Evolutionary conservation across 208 protist species (phyloP), one percentile per base, ranked within the genome.

Genomic region (Trypanosoma vivax): DNA sequence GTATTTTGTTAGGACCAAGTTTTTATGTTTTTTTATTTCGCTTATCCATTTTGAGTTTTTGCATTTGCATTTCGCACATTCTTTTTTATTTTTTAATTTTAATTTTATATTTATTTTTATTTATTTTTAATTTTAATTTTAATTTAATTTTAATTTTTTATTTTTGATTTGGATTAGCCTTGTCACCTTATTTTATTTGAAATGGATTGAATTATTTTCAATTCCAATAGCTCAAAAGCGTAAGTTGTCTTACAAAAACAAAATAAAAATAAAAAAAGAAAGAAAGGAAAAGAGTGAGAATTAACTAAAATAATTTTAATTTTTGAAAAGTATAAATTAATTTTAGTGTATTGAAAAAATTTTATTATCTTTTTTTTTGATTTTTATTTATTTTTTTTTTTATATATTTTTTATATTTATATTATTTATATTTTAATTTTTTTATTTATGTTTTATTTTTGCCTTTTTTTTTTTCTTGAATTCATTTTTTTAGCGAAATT

Each of bases 401-500:
- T 23, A 50, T 58, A n/a, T 23, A 9, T 5, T 52, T 37, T 40
- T 52, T 58, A 29, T 5, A 24, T 4, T 38, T 58, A 29, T 24
- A 51, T 50, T 45, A 47, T 47, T 21, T 13, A 18, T 34, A 29
- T 33, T 27, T 13, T 23, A 38, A 23, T 14, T 28, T 58, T 35
- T 7, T 48, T 39, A 30, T n/a, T n/a, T n/a, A n/a, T n/a, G n/a
- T n/a, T 58, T 34, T 47, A 33, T 24, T 31, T 38, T 35, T 25
- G 49, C 49, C 7, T 57, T 50, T 29, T 49, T 50, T n/a, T n/a
- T n/a, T 42, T 37, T 19, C 63, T 35, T 45, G 31, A 31, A 59
- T 24, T 61, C 47, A 53, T 13, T 52, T 54, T 50, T 45, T 33
- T 41, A 31, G 38, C 40, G 23, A n/a, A n/a, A n/a, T n/a, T n/a